These are phyloP conservation scores for Liriodendron chinense DNA, from an alignment of 164 flowering plant species.

Conservation along the genomic window DNA sequence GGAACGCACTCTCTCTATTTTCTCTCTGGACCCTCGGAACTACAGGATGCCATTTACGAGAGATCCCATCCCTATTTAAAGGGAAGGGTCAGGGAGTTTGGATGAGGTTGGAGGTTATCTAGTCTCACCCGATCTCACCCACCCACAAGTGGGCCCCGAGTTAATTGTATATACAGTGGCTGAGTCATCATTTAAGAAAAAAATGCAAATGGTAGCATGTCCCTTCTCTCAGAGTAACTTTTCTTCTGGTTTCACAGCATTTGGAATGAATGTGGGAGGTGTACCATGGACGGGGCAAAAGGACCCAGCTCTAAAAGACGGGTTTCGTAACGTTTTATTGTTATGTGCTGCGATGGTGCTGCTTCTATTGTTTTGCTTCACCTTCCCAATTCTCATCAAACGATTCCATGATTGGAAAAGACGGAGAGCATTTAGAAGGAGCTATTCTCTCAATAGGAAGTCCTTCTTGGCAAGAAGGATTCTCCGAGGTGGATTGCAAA, in stretches of 20 bases:
- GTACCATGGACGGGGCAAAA: constrained; percentile 91
- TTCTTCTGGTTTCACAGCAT: constrained; percentile 41
- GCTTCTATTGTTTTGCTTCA: constrained; percentile 64
- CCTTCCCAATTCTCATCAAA: constrained; percentile 55
- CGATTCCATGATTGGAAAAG: constrained; percentile 56
- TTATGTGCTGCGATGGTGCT: constrained; percentile 58
- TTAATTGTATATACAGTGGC: too few species aligned
- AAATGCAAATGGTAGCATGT: too few species aligned
- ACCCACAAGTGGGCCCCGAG: too few species aligned
- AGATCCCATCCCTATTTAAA: too few species aligned
- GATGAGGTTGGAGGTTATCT: too few species aligned
- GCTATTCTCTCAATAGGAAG: constrained; percentile 73
- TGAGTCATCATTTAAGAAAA: too few species aligned
- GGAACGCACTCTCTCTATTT: too few species aligned
- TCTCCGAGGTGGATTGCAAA: constrained; percentile 25
- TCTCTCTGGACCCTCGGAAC: too few species aligned
- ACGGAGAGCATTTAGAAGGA: constrained; percentile 45
- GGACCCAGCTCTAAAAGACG: constrained; percentile 56
- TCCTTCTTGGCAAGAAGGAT: constrained; percentile 58
- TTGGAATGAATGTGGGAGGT: constrained; percentile 99
- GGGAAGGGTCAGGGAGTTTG: too few species aligned
- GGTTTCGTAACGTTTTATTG: constrained; percentile 80
- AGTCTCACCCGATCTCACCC: too few species aligned
- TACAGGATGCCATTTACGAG: too few species aligned
- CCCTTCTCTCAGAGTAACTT: background rate